These are phyloP conservation scores for Plasmopara halstedii DNA, from an alignment of 352 stramenopile species.

Conservation along the genomic window DNA sequence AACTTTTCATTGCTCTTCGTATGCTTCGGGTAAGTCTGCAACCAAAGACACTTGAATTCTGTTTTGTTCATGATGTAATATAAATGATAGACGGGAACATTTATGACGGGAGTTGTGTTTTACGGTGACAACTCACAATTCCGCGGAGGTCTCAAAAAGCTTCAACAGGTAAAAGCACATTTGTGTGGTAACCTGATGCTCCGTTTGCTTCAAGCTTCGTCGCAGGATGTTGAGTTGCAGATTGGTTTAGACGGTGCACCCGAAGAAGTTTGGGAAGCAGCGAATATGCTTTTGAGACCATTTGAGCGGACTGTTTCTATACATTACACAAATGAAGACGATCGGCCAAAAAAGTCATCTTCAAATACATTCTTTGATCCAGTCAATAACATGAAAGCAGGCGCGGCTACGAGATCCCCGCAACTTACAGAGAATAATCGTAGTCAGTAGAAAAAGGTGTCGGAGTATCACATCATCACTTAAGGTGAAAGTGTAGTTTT, in stretches of 20 bases:
- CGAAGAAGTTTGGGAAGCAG: constrained; percentile 13
- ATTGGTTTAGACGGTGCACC: constrained; percentile 30
- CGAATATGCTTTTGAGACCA: constrained; percentile 9
- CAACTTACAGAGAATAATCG: constrained; percentile 8
- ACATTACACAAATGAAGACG: too few species aligned
- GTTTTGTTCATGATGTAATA: background rate
- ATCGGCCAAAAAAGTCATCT: too few species aligned
- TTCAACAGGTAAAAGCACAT: constrained; percentile 20
- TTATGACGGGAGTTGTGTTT: constrained; percentile 16
- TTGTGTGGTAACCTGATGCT: constrained; percentile 17
- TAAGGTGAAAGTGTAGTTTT: too few species aligned
- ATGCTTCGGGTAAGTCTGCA: constrained; percentile 29
- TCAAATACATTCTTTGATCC: too few species aligned
- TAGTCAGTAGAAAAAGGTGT: too few species aligned
- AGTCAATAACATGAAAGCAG: too few species aligned
- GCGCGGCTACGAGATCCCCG: constrained; percentile 2
- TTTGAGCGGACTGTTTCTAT: background rate
- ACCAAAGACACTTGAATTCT: background rate
- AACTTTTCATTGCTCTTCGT: constrained; percentile 22
- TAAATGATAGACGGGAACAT: constrained; percentile 6
- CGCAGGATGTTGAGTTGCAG: constrained; percentile 27
- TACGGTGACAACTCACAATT: constrained; percentile 9
- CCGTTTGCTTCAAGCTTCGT: constrained; percentile 24
- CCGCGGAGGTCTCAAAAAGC: constrained; percentile 8
- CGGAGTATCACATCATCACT: too few species aligned